Percentiles rank a stretch among this genome's conserved stretches.
Evolutionary conservation across 2,329 filamentous ascomycete species (phyloP).

Genomic region (Ophiostoma populinum): DNA sequence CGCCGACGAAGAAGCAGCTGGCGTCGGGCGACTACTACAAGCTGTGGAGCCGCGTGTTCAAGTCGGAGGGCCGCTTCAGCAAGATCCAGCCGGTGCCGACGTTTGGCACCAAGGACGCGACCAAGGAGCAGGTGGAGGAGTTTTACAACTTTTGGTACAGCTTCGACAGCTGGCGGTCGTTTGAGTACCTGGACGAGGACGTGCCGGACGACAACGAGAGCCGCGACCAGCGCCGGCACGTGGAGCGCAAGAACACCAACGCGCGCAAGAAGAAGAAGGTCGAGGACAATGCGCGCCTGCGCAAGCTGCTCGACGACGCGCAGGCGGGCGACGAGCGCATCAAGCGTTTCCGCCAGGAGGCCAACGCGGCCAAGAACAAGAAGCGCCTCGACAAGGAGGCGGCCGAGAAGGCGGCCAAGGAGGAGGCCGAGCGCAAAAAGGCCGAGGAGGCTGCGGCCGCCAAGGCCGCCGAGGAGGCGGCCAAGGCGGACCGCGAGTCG

Average conservation of each 20-base stretch:
- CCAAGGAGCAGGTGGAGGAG: slow-evolving; percentile 74
- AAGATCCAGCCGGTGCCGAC: slow-evolving; percentile 74
- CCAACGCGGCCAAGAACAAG: slow-evolving; percentile 91
- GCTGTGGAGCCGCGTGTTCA: slow-evolving; percentile 80
- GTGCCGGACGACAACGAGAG: slow-evolving; percentile 98
- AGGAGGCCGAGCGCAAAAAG: slow-evolving; percentile 72
- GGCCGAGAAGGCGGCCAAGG: slow-evolving; percentile 69
- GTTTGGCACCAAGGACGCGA: slow-evolving; percentile 69
- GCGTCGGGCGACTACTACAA: slow-evolving; percentile 82
- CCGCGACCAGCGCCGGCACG: slow-evolving; percentile 95
- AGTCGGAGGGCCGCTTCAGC: slow-evolving; percentile 83
- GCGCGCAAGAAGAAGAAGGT: slow-evolving; percentile 98
- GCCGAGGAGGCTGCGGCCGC: slow-evolving; percentile 64
- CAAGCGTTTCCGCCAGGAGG: slow-evolving; percentile 88
- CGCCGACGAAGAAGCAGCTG: slow-evolving; percentile 79
- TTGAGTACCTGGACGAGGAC: slow-evolving; percentile 97
- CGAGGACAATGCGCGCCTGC: slow-evolving; percentile 82
- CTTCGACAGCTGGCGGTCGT: slow-evolving; percentile 94
- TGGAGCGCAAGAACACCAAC: slow-evolving; percentile 96
- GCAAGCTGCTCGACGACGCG: slow-evolving; percentile 76
- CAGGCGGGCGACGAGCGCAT: slow-evolving; percentile 81
- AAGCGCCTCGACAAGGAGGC: slow-evolving; percentile 81
- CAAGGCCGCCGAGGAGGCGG: slow-evolving; percentile 71
- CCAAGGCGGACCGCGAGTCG: slow-evolving; percentile 69
- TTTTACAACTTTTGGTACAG: slow-evolving; percentile 99